Conservation (phyloP, 768 basidiomycete genomes). For the Agaricus subrufescens region DNA sequence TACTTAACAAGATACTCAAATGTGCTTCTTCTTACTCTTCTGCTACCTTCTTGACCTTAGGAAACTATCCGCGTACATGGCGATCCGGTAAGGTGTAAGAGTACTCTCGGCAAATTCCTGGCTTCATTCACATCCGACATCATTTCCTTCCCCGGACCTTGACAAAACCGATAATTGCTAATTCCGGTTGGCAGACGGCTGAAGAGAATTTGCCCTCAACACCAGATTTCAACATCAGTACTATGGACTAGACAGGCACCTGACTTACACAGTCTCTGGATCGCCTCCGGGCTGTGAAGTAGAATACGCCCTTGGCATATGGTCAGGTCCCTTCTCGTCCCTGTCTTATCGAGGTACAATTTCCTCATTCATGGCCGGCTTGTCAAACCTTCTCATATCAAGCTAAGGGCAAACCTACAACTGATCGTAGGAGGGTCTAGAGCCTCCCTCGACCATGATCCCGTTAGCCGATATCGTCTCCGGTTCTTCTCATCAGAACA, state of each 20-base stretch:
- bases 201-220: slow-evolving; percentile 63
- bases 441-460: no score
- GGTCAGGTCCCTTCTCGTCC: no score
- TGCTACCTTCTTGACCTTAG: background rate
- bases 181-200: slow-evolving; percentile 61
- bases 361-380: no score
- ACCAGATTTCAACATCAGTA: slow-evolving; percentile 47
- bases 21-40: background rate
- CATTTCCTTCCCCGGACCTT: slow-evolving; percentile 61
- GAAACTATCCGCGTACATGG: background rate
- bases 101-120: slow-evolving; percentile 11
- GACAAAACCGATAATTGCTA: slow-evolving; percentile 38
- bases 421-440: no score
- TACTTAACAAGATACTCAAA: background rate
- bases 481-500: no score
- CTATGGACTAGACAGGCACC: slow-evolving; percentile 43
- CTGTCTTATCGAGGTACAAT: no score
- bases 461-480: no score
- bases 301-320: no score
- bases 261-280: slow-evolving; percentile 21
- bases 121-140: slow-evolving; percentile 69
- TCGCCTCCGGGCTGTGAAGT: slow-evolving; percentile 27
- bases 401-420: no score
- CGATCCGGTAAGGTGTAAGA: background rate
- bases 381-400: no score